A percentile compares a stretch with the other conserved stretches of the same genome.
These are phyloP conservation scores for Clarireedia homoeocarpa DNA, from an alignment of 2,329 filamentous ascomycete genomes.

Conservation along the genomic window DNA sequence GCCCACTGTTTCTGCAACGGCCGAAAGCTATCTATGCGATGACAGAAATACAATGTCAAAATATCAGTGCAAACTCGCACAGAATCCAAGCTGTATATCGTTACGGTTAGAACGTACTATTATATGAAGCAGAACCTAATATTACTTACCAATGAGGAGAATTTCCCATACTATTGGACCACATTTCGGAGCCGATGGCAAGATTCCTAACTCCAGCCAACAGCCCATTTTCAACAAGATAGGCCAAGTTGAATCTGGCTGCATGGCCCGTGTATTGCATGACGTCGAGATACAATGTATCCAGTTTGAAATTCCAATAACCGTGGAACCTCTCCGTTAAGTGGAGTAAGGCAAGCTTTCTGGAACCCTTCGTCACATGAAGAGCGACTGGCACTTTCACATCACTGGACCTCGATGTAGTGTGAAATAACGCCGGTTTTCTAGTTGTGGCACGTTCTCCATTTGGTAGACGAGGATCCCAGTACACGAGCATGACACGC, in stretches of 20 bases:
- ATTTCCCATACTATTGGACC: background rate
- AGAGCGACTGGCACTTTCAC: background rate
- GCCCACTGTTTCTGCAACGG: background rate
- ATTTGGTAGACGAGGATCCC: background rate
- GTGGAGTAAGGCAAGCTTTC: background rate
- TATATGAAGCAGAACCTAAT: background rate
- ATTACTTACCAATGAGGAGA: background rate
- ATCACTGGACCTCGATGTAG: background rate
- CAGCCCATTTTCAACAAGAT: background rate
- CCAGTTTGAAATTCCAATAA: constrained; percentile 2
- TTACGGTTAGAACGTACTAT: background rate
- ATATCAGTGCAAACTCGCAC: background rate
- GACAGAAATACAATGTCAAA: too few species aligned
- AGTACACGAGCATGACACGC: background rate
- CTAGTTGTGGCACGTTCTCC: background rate
- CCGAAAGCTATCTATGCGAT: background rate
- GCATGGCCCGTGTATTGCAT: background rate
- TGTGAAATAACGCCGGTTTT: background rate
- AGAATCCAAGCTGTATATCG: background rate
- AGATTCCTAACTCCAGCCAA: constrained; percentile 1
- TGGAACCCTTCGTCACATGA: background rate
- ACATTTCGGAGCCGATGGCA: background rate
- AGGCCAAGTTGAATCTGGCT: background rate
- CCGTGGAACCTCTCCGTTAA: background rate
- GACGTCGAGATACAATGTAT: background rate